Base-by-base conservation (phyloP, 768 basidiomycete species). In the Agaricus subrufescens region DNA sequence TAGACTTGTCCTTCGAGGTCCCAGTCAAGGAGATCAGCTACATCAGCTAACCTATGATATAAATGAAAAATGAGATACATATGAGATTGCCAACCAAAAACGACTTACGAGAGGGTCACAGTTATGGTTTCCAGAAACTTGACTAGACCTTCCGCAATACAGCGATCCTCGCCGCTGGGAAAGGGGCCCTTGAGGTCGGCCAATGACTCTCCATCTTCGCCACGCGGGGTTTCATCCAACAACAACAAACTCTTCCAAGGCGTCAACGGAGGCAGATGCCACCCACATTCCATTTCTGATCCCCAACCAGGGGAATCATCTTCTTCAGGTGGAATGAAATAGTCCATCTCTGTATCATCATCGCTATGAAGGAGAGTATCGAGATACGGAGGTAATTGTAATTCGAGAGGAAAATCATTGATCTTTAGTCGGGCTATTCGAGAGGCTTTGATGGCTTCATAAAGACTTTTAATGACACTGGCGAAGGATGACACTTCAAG, bases 231-330 rank as follows among this genome's bases (percentile, higher is more conserved):
- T 49, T 56, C 55, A 51, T 92, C 87, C 14, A 96, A 65, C 14
- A 94, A 78, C 5, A 98, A 71, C 14, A 98, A 67, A 23, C 91
- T 89, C 66, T 97, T 97, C 96, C 96, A 98, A 4, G 96, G 95
- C 14, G 84, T 77, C 25, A 98, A 77, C 15, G 80, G 72, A 8
- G 89, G 85, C 2, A 93, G 73, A 46, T 78, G 77, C 87, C 87
- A 92, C 2, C 89, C 89, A 54, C 84, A 74, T 61, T 77, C 76
- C 68, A 90, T 76, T 52, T 86, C 86, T 38, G 75, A 77, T 15
- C 86, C 87, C 89, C 91, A 90, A 6, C 71, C 70, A 46, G 73
- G 71, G 40, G 61, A 64, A 42, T 76, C 79, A 42, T 81, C 81
- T 46, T 85, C 81, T 19, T 81, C 81, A 25, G 75, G 73, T 19